phyloP scores from a whole-genome alignment of 2,329 filamentous ascomycete genomes.

The Gyromitra esculenta region DNA sequence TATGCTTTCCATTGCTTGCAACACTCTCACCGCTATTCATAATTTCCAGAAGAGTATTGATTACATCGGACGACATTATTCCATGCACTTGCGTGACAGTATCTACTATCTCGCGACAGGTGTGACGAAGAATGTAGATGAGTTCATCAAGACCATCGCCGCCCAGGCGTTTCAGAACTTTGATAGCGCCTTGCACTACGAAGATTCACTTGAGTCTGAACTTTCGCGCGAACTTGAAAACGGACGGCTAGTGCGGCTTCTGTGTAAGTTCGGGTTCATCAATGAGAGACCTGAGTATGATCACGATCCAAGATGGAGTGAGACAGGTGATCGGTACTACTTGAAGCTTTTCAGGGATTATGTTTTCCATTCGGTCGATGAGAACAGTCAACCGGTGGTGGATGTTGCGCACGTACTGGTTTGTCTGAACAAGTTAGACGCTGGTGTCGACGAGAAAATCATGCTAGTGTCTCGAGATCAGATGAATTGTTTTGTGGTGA shows the following conservation, averaged over 20 bases:
- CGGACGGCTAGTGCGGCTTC: conserved; percentile 79
- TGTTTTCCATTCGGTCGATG: conserved; percentile 94
- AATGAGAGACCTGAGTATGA: conserved; percentile 90
- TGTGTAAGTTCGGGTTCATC: conserved; percentile 85
- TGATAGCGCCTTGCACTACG: conserved; percentile 79
- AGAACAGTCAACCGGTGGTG: conserved; percentile 80
- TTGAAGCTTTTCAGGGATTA: conserved; percentile 96
- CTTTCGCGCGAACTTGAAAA: conserved; percentile 88
- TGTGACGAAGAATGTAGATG: conserved; percentile 76
- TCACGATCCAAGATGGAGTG: conserved; percentile 81
- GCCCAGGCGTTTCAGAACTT: conserved; percentile 78
- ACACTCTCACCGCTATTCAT: conserved; percentile 68
- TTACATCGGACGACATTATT: conserved; percentile 79
- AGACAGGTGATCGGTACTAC: conserved; percentile 90
- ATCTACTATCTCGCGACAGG: conserved; percentile 83
- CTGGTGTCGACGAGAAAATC: conserved; percentile 85
- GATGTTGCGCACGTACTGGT: conserved; percentile 88
- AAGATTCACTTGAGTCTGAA: conserved; percentile 77
- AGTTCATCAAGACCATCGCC: conserved; percentile 80
- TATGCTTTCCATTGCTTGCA: conserved; percentile 82
- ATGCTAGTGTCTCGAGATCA: conserved; percentile 88
- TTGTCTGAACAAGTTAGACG: conserved; percentile 91
- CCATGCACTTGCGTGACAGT: conserved; percentile 78
- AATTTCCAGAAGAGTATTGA: conserved; percentile 78
- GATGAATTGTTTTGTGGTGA: conserved; percentile 86